Conservation (phyloP, 2,329 filamentous ascomycete genomes). For the Purpureocillium lavendulum region DNA sequence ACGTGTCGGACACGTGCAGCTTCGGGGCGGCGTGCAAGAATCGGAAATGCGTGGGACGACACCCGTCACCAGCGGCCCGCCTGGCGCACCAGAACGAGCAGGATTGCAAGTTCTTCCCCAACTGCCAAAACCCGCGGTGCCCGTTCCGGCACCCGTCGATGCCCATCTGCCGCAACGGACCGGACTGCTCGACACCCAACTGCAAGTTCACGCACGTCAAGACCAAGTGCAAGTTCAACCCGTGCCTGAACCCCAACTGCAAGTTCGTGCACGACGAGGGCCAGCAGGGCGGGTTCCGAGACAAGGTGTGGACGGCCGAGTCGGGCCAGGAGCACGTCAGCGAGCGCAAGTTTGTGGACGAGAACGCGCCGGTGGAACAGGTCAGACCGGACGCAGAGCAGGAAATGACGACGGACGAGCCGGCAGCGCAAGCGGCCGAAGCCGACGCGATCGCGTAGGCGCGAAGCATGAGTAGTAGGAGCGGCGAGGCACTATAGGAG, state of each 20-base stretch:
- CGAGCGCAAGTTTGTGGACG: conserved; percentile 79
- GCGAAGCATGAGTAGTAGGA: too few relatives aligned
- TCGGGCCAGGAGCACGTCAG: conserved; percentile 60
- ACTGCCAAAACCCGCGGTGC: conserved; percentile 82
- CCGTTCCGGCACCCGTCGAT: conserved; percentile 83
- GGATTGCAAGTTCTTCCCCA: conserved; percentile 85
- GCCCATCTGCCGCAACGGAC: conserved; percentile 84
- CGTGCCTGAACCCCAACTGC: conserved; percentile 83
- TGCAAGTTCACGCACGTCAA: conserved; percentile 89
- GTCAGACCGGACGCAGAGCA: conserved; percentile 50
- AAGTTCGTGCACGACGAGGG: conserved; percentile 86
- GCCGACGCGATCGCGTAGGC: conserved; percentile 11
- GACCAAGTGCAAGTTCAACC: conserved; percentile 81
- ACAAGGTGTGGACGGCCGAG: conserved; percentile 83
- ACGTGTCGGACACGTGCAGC: conserved; percentile 70
- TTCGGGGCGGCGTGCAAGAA: conserved; percentile 94
- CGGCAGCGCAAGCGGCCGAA: conserved; percentile 26
- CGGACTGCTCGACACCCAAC: conserved; percentile 69
- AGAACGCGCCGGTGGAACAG: conserved; percentile 59
- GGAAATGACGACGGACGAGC: conserved; percentile 27
- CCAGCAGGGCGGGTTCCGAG: conserved; percentile 74
- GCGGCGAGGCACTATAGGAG: too few relatives aligned
- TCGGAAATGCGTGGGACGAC: conserved; percentile 82
- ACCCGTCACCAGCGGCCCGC: conserved; percentile 83
- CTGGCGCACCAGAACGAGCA: conserved; percentile 71